Base-by-base conservation (phyloP, 805 yeast species). In the Pichia gijzeniarum region DNA sequence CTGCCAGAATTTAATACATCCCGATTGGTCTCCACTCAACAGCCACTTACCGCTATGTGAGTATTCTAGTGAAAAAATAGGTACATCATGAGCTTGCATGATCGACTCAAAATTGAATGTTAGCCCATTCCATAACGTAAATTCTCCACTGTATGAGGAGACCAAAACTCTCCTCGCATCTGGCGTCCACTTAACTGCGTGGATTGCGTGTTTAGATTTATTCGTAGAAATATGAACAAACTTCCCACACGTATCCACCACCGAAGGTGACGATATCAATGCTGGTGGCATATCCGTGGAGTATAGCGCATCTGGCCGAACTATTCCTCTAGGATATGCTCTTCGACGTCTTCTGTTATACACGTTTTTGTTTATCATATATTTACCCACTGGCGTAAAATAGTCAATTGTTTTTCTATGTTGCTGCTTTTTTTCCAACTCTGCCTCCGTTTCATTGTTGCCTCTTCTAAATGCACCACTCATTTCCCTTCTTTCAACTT, bases 41-140 rank as follows among this genome's bases (percentile, higher is more conserved):
- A 93, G 73, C 98, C 98, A 93, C 51, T 90, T 96, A 50, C 88
- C 96, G 49, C 83, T 82, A 62, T 88, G 95, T 5, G 93, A 81
- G 65, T 91, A 93, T 52, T 77, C 74, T 58, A 88, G 68, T 1
- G 91, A 72, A 30, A 89, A 74, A 32, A 93, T 84, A 0, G 96
- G 89, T 48, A 84, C 73, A 62, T 93, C 99, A 65, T 93, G 99
- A 1, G 98, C 98, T 69, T 93, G 99, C 95, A 90, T 93, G 52
- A 93, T 89, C 44, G 96, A 87, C 62, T 93, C 99, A 61, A 93
- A 89, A 60, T 87, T 88, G 67, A 91, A 93, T 9, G 95, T 83
- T 72, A 85, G 77, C 10, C 98, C 97, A 62, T 90, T 89, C 98
- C 98, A 93, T 38, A 93, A 70, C 12, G 98, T 90, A 65, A 93